These are phyloP conservation scores for Rhodotorula sp. DNA, from an alignment of 1,284 basidiomycete species.

Conservation along the genomic window DNA sequence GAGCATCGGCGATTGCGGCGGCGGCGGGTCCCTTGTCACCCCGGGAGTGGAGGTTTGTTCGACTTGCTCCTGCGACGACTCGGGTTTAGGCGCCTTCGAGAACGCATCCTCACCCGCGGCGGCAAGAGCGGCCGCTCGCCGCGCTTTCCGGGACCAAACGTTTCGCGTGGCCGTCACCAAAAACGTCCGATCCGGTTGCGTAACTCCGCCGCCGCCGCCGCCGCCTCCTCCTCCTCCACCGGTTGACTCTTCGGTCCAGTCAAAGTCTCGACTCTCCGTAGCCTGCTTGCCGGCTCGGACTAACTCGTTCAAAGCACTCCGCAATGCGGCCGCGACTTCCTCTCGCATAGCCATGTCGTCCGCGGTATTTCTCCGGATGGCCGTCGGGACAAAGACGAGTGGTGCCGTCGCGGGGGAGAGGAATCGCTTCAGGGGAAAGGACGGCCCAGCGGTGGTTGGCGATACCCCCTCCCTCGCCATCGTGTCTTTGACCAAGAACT, in stretches of 20 bases:
- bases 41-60: neutral
- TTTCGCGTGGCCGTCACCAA: neutral
- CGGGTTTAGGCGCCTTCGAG: too few relatives aligned
- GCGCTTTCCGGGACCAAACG: constrained; percentile 15
- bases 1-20: neutral
- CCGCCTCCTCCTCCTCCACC: neutral
- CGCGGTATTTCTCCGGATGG: too few relatives aligned
- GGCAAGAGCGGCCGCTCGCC: neutral
- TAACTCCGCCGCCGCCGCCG: neutral
- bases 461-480: neutral
- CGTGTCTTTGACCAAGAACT: neutral
- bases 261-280: neutral
- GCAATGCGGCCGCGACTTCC: neutral
- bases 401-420: constrained; percentile 8
- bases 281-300: too few relatives aligned
- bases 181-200: neutral
- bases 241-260: too few relatives aligned
- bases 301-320: neutral
- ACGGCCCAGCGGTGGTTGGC: neutral
- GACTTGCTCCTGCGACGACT: too few relatives aligned
- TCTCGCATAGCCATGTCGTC: too few relatives aligned
- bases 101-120: too few relatives aligned
- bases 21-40: neutral
- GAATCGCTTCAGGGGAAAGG: constrained; percentile 3
- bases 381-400: neutral